phyloP scores from a whole-genome alignment of 2,329 filamentous ascomycete genomes.

The Aspergillus viridinutans region DNA sequence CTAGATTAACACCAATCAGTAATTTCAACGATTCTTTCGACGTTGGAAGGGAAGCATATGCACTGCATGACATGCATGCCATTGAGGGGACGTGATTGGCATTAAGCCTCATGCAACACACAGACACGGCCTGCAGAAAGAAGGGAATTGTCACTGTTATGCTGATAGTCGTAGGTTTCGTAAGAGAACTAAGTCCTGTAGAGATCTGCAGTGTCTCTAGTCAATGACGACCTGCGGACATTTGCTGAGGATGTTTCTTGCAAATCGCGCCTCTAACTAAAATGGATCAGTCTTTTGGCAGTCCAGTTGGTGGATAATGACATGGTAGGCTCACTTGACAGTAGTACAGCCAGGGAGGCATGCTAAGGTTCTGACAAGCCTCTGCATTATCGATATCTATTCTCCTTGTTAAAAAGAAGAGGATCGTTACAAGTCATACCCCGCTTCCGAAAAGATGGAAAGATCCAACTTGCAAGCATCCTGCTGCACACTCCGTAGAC shows the following conservation, averaged over 20 bases:
- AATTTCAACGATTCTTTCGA: background rate
- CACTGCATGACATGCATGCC: background rate
- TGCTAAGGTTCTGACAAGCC: background rate
- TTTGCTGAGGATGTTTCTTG: background rate
- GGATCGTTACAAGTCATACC: background rate
- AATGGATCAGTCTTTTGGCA: background rate
- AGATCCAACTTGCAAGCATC: too few species aligned
- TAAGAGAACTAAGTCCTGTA: too few species aligned
- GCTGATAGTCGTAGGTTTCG: background rate
- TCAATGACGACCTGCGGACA: background rate
- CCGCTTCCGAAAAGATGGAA: background rate
- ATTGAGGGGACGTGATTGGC: too few species aligned
- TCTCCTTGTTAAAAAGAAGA: background rate
- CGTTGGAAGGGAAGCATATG: background rate
- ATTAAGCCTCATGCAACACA: background rate
- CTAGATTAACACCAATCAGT: background rate
- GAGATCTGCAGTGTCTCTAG: background rate
- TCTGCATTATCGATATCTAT: background rate
- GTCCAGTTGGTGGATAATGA: background rate
- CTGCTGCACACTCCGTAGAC: too few species aligned
- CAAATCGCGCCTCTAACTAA: background rate
- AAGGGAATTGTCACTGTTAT: background rate
- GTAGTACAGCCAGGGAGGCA: background rate
- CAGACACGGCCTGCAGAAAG: background rate
- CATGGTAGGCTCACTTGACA: background rate